A percentile compares a stretch with the other conserved stretches of the same genome.
phyloP scores from a whole-genome alignment of 768 basidiomycete genomes.

The Baorangia bicolor region DNA sequence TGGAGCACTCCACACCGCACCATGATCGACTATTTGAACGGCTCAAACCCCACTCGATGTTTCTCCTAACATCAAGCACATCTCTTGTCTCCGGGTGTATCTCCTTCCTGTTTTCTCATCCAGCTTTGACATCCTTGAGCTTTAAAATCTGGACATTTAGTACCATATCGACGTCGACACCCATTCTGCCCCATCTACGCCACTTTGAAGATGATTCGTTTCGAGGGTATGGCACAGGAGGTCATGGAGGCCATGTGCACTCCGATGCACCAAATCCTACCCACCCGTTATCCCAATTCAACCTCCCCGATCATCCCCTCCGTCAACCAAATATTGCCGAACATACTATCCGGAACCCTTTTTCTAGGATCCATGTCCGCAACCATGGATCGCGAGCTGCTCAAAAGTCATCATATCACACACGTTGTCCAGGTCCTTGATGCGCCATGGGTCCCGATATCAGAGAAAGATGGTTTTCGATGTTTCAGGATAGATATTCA shows the following conservation, averaged over 20 bases:
- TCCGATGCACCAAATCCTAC: conserved; percentile 75
- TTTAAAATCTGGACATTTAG: conserved; percentile 2
- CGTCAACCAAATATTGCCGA: conserved; percentile 9
- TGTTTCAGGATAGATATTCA: conserved; percentile 68
- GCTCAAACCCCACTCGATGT: conserved; percentile 3
- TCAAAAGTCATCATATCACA: conserved; percentile 48
- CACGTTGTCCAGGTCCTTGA: conserved; percentile 70
- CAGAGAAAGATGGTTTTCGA: conserved; percentile 44
- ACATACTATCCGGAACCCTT: conserved; percentile 46
- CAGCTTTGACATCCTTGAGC: not conserved
- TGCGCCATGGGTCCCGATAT: conserved; percentile 57
- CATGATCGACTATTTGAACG: conserved; percentile 32
- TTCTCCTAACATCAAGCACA: conserved; percentile 13
- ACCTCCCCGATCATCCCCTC: conserved; percentile 21
- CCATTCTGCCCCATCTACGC: not conserved
- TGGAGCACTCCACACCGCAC: conserved; percentile 14
- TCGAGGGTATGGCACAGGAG: conserved; percentile 71
- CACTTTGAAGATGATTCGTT: conserved; percentile 62
- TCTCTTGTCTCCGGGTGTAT: not conserved
- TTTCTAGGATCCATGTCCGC: conserved; percentile 70
- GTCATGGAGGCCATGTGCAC: conserved; percentile 85
- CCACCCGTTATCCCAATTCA: conserved; percentile 29
- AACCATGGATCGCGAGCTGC: conserved; percentile 52
- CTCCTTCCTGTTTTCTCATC: not conserved
- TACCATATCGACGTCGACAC: not conserved